A percentile compares a stretch with the other conserved stretches of the same genome.
These are phyloP conservation scores for Alisma plantagoaquatica DNA, from an alignment of 106 monocot species.

Conservation along the genomic window DNA sequence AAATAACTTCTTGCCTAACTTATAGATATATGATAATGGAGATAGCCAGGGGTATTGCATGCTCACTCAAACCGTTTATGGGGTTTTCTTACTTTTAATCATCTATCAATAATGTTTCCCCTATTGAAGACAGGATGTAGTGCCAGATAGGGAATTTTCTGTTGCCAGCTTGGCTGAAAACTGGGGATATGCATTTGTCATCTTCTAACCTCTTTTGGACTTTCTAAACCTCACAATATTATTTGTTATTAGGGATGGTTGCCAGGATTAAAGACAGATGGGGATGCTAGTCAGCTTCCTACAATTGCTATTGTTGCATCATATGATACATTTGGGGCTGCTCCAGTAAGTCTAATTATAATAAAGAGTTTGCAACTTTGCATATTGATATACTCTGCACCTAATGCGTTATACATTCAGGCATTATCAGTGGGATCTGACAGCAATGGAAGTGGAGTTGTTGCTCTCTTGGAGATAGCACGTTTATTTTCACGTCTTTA, in stretches of 20 bases:
- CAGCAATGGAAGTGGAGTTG: conserved; percentile 98
- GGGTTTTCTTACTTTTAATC: no score
- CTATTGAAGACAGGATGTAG: no score
- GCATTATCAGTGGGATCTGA: conserved; percentile 84
- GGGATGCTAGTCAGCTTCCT: conserved; percentile 69
- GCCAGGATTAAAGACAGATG: conserved; percentile 76
- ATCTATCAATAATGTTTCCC: no score
- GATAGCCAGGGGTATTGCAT: no score
- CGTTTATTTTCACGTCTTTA: conserved; percentile 87
- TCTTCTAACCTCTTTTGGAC: no score
- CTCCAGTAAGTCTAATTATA: conserved; percentile 87
- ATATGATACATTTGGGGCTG: conserved; percentile 98
- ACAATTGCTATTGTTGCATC: conserved; percentile 97
- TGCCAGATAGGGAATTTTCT: no score
- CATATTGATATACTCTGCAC: not conserved
- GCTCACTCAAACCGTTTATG: no score
- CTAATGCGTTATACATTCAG: conserved; percentile 26
- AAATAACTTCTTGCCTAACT: no score
- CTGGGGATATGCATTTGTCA: no score
- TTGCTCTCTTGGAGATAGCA: conserved; percentile 87
- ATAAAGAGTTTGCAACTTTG: not conserved
- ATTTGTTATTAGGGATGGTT: conserved; percentile 99
- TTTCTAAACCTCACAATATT: no score
- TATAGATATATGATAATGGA: no score
- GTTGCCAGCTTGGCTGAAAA: no score